These are phyloP conservation scores for Abortiporus biennis DNA, from an alignment of 1,284 basidiomycete species.

Conservation along the genomic window DNA sequence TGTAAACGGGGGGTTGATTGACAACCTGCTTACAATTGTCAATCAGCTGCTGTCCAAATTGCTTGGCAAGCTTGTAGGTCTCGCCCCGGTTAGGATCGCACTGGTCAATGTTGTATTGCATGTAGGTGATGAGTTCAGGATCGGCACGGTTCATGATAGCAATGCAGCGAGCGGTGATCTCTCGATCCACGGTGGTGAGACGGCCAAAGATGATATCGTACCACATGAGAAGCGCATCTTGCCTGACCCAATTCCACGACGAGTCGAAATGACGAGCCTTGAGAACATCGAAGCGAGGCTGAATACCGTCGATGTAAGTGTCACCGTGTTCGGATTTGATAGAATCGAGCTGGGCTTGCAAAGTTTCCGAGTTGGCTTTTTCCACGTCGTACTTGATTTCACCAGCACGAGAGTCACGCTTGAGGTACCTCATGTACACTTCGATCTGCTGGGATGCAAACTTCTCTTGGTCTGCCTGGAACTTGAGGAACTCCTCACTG, in stretches of 20 bases:
- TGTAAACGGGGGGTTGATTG: conserved; percentile 82
- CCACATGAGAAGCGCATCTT: conserved; percentile 93
- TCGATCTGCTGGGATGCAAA: conserved; percentile 94
- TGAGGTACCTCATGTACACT: conserved; percentile 93
- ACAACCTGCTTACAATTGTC: conserved; percentile 89
- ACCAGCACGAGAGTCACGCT: conserved; percentile 87
- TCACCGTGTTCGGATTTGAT: conserved; percentile 91
- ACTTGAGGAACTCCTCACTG: conserved; percentile 97
- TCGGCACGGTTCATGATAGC: conserved; percentile 97
- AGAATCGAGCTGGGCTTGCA: conserved; percentile 86
- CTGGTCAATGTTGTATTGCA: conserved; percentile 92
- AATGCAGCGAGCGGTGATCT: conserved; percentile 97
- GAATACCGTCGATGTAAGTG: conserved; percentile 89
- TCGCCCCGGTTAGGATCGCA: conserved; percentile 83
- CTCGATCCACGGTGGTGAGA: conserved; percentile 87
- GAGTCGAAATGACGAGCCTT: conserved; percentile 98
- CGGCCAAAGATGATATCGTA: conserved; percentile 97
- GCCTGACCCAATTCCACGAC: conserved; percentile 98
- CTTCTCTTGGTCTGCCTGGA: conserved; percentile 89
- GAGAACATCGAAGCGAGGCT: conserved; percentile 88
- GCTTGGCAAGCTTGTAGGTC: conserved; percentile 90
- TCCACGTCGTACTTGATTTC: conserved; percentile 86
- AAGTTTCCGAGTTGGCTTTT: conserved; percentile 63
- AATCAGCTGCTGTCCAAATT: conserved; percentile 94
- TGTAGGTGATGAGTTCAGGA: conserved; percentile 83